Base-by-base conservation (phyloP, 129 eudicot species). In the Dittrichia graveolens region DNA sequence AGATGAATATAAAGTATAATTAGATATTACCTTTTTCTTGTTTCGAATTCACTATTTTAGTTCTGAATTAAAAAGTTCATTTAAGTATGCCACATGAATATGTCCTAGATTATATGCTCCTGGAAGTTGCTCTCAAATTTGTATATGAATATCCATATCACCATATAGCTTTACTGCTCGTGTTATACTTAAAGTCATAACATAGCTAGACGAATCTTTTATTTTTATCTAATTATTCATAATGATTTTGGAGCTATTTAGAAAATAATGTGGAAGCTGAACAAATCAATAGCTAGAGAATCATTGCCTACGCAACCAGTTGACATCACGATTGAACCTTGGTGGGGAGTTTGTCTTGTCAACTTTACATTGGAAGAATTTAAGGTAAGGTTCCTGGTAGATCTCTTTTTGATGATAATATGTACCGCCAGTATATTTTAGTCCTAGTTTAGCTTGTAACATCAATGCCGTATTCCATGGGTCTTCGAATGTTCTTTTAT, bases 181-280 rank as follows among this genome's bases (percentile, higher is more conserved):
- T 52, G 14, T 72, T 16, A 35, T 42, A 63, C 71, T 56, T 46
- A 48, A 56, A 46, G 7, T 46, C 44, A 78, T 47, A 38, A 72
- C 41, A 67, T 63, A 65, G 65, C 24, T 72, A 48, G 80, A 54
- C 58, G 10, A 42, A 60, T 67, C 37, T 24, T n/a, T 77, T 67
- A 19, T 79, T 43, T 46, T 57, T 67, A 56, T 75, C 83, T 83
- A 69, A 78, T 70, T 61, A 44, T 57, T 63, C 5, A 68, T 75
- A 35, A 71, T 75, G 49, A 59, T 75, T 63, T 81, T 75, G 84
- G 88, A 84, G 83, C 77, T 66, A 58, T 84, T 72, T 86, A 95
- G 99, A 95, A 95, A 86, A 85, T 95, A 47, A 95, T 95, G 99
- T 95, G 99, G 99, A 95, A 95, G 89, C 86, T 95, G 76, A 95